Conservation (phyloP, 2,329 filamentous ascomycete genomes). For the Aspergillus piperis region DNA sequence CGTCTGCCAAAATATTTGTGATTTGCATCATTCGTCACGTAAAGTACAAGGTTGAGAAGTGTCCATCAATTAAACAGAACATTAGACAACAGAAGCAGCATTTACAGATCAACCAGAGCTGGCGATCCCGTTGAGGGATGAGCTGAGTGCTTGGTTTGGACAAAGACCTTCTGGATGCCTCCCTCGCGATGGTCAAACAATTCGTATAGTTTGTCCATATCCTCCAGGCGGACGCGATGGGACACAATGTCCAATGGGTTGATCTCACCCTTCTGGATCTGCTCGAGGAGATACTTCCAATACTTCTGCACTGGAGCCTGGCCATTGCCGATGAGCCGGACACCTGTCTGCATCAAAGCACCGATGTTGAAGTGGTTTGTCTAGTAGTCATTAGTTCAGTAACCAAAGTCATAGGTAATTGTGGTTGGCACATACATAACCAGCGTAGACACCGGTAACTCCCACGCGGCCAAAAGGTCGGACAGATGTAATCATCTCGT, state of each 20-base stretch:
- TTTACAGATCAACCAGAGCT: constrained; percentile 46
- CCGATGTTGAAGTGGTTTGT: constrained; percentile 84
- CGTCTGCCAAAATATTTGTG: not conserved
- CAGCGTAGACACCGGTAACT: constrained; percentile 71
- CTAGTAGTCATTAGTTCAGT: constrained; percentile 37
- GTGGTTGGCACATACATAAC: constrained; percentile 50
- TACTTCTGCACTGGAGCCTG: constrained; percentile 78
- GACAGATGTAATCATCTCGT: constrained; percentile 56
- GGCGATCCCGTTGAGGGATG: constrained; percentile 55
- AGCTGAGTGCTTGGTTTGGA: constrained; percentile 60
- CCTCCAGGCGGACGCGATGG: constrained; percentile 74
- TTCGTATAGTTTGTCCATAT: constrained; percentile 67
- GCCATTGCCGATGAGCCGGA: constrained; percentile 71
- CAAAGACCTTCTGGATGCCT: constrained; percentile 80
- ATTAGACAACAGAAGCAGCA: not conserved
- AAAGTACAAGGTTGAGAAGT: not conserved
- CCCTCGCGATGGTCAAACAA: constrained; percentile 57
- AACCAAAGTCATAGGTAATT: not conserved
- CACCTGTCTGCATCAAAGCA: constrained; percentile 81
- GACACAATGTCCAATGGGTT: constrained; percentile 79
- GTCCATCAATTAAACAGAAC: not conserved
- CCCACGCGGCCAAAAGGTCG: constrained; percentile 66
- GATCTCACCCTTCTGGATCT: constrained; percentile 67
- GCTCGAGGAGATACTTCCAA: constrained; percentile 73
- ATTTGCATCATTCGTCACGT: not conserved